Conservation (phyloP, 768 basidiomycete species). For the Boletus sp. region DNA sequence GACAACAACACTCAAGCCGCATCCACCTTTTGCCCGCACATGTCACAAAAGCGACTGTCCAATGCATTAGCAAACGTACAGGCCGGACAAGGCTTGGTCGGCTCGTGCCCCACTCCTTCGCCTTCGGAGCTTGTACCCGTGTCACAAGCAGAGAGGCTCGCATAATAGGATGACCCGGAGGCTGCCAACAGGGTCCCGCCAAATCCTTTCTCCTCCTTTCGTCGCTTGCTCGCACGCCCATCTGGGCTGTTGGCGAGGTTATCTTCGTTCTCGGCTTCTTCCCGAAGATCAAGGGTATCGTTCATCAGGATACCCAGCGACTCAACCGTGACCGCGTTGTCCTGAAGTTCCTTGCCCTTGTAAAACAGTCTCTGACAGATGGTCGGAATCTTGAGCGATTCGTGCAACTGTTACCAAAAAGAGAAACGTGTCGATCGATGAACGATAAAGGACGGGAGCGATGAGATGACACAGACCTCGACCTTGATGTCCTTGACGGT, state of each 20-base stretch:
- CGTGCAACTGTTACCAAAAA: conserved; percentile 49
- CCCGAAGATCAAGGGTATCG: conserved; percentile 64
- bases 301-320: conserved; percentile 59
- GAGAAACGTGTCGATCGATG: neutral
- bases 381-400: conserved; percentile 63
- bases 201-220: conserved; percentile 64
- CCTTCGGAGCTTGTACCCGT: conserved; percentile 36
- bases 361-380: conserved; percentile 74
- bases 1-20: conserved; percentile 19
- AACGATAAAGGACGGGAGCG: neutral
- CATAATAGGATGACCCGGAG: conserved; percentile 24
- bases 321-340: conserved; percentile 50
- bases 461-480: conserved; percentile 43
- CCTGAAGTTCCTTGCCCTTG: conserved; percentile 59
- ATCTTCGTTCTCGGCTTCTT: conserved; percentile 61
- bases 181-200: conserved; percentile 68
- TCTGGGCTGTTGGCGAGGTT: conserved; percentile 51
- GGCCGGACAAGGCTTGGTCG: conserved; percentile 44
- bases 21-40: conserved; percentile 42
- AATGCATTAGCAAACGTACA: conserved; percentile 61
- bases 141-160: conserved; percentile 27
- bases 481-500: conserved; percentile 80
- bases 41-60: conserved; percentile 41
- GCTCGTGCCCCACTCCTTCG: conserved; percentile 20
- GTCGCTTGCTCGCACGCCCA: conserved; percentile 39